phyloP scores from a whole-genome alignment of 2,329 filamentous ascomycete species.

The Cercospora janseana region DNA sequence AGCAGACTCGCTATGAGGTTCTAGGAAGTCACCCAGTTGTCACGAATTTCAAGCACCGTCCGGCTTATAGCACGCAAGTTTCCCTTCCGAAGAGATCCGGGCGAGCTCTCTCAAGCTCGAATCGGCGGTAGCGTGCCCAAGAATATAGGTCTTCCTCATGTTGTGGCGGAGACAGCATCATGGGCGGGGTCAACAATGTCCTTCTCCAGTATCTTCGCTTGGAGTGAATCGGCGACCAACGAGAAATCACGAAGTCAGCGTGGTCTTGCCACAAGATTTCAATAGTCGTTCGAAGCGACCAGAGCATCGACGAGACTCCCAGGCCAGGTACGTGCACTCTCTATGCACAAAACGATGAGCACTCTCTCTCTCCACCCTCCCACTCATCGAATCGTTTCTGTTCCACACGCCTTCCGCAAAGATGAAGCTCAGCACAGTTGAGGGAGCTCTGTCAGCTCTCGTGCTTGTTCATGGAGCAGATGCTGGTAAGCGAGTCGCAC shows the following conservation, averaged over 20 bases:
- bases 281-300: constrained; percentile 10
- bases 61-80: no score
- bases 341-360: constrained; percentile 13
- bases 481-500: not conserved
- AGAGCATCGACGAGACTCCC: not conserved
- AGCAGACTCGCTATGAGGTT: no score
- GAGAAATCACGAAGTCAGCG: not conserved
- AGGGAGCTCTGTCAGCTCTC: constrained; percentile 13
- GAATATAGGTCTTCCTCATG: no score
- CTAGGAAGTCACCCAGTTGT: no score
- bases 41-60: no score
- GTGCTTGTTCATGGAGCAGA: constrained; percentile 10
- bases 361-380: not conserved
- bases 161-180: not conserved
- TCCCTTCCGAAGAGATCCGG: no score
- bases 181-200: not conserved
- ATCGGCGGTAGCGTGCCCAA: no score
- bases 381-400: not conserved
- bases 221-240: not conserved
- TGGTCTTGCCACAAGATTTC: constrained; percentile 1
- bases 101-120: no score
- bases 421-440: constrained; percentile 1
- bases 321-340: not conserved
- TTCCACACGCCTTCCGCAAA: not conserved
- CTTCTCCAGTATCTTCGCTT: not conserved